Base-by-base conservation (phyloP, 108 stramenopile species). In the Skeletonema costatum region DNA sequence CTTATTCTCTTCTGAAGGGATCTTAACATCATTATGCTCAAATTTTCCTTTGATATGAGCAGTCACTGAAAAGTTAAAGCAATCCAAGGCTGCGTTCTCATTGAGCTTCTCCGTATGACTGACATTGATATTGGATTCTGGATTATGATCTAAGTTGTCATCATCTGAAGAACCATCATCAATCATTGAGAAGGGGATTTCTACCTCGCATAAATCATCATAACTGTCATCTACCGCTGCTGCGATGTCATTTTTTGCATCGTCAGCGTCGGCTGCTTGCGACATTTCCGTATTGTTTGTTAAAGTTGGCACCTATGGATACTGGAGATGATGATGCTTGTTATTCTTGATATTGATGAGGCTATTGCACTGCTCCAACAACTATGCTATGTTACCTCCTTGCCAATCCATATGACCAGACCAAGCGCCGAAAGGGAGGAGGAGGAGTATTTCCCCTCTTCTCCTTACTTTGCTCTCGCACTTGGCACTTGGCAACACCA, bases 1-100 rank as follows among this genome's bases (percentile, higher is more conserved):
- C 17, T 19, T 17, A 1, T 51, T 51, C 5, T 10, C 50, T 51
- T n/a, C 19, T 1, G 50, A 19, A 13, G 50, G 5, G 17, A 19
- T 51, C 17, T 51, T 51, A 21, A 17, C 17, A 51, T 51, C 48
- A 31, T 67, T 58, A 32, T 0, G 61, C 29, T 69, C 61, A 51
- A 68, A 76, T 25, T 41, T 50, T 12, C 44, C 16, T 13, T 69
- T 29, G 60, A 68, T 38, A 44, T 76, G 75, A 7, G 75, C 67
- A 36, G 2, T 13, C 33, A 69, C 42, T 7, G 75, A 76, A 16
- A 69, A 61, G 38, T 62, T 60, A 51, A 76, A 76, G 62, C 75
- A 76, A 32, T 68, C 16, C 19, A 69, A 3, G 50, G 69, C 19
- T 14, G 68, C 61, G 36, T 63, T 53, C 61, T 76, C 75, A 42